These are phyloP conservation scores for Podaxis sp. DNA, from an alignment of 768 basidiomycete species.

Conservation along the genomic window DNA sequence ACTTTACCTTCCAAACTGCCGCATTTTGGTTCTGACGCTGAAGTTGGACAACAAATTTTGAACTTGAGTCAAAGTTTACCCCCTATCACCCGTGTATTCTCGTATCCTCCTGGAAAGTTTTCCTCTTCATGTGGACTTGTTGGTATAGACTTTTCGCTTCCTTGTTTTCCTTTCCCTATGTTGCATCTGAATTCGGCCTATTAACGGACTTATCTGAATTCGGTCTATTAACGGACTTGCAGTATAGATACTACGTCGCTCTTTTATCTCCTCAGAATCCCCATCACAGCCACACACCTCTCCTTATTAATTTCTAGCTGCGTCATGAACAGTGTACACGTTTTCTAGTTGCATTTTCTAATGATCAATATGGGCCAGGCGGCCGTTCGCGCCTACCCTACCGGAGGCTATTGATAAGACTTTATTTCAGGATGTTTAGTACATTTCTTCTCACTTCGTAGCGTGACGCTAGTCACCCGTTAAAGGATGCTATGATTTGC, in stretches of 20 bases:
- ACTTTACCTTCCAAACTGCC: neutral
- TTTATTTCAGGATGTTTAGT: neutral
- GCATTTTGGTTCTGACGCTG: neutral
- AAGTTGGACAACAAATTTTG: neutral
- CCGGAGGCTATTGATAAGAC: neutral
- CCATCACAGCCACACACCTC: neutral
- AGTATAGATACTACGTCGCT: slow-evolving; percentile 1
- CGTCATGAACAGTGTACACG: neutral
- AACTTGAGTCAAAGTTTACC: neutral
- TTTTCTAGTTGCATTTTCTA: neutral
- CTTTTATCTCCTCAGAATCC: neutral
- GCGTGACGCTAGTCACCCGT: neutral
- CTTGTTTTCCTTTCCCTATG: neutral
- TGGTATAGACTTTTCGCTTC: neutral
- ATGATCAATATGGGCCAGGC: neutral
- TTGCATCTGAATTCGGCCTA: neutral
- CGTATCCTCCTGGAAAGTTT: neutral
- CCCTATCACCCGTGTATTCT: neutral
- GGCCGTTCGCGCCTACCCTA: neutral
- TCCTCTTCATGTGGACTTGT: neutral
- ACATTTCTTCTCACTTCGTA: neutral
- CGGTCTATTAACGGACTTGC: neutral
- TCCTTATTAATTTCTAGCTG: neutral
- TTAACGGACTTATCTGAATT: neutral
- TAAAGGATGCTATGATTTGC: neutral